A percentile compares a stretch with the other conserved stretches of the same genome.
These are phyloP conservation scores for Clonostachys rosea DNA, from an alignment of 2,329 filamentous ascomycete genomes.

Conservation along the genomic window DNA sequence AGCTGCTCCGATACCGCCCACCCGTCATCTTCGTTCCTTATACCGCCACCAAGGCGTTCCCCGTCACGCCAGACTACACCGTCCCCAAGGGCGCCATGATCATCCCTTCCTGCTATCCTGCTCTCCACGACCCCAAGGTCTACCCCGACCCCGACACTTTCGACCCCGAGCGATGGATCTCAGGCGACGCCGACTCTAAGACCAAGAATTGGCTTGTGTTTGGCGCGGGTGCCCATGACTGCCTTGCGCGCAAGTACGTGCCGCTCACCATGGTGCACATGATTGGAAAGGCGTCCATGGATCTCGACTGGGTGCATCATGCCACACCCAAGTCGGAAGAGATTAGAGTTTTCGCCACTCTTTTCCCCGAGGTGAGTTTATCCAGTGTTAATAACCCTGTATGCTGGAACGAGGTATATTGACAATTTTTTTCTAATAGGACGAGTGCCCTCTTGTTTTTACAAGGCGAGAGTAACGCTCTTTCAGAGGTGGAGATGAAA, in stretches of 20 bases:
- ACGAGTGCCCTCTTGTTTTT: neutral
- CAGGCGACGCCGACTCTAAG: constrained; percentile 42
- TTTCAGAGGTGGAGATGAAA: too few relatives aligned
- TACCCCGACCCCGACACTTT: constrained; percentile 42
- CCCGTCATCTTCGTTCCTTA: constrained; percentile 52
- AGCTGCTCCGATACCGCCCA: constrained; percentile 44
- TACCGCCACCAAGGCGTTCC: constrained; percentile 38
- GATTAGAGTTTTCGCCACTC: constrained; percentile 42
- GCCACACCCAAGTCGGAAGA: constrained; percentile 41
- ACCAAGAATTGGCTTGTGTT: constrained; percentile 51
- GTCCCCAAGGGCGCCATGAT: constrained; percentile 43
- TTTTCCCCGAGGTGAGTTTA: constrained; percentile 40
- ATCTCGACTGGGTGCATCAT: constrained; percentile 45
- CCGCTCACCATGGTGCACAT: constrained; percentile 44
- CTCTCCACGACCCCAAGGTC: constrained; percentile 40
- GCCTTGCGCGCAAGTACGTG: constrained; percentile 42
- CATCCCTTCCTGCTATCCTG: constrained; percentile 45
- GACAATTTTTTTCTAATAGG: neutral
- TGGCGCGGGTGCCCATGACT: constrained; percentile 44
- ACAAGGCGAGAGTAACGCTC: neutral
- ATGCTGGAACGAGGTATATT: neutral
- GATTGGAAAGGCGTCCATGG: constrained; percentile 46
- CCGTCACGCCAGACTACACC: constrained; percentile 40
- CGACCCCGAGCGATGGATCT: constrained; percentile 47
- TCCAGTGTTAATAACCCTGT: neutral